Evolutionary conservation across 108 stramenopile species (phyloP), one percentile per base, ranked within the genome.

Genomic region (Nannochloropsis gaditana): DNA sequence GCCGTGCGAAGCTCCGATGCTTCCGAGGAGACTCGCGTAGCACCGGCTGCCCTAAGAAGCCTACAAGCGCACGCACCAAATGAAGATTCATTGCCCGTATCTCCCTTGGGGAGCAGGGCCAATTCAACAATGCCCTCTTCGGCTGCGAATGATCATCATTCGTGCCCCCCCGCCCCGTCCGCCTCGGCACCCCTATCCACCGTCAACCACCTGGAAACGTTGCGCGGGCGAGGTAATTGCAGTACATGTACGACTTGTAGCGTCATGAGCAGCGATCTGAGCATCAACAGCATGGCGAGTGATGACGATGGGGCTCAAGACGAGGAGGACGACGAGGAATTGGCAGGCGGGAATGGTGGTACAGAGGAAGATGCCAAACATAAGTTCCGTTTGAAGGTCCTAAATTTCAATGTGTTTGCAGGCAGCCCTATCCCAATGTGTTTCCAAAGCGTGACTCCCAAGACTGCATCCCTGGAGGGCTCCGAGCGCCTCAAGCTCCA

Each of bases 321-420:
- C 59, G 59, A 73, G 19, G 19, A n/a, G 4, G 59, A 73, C 19
- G 59, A 73, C 8, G 59, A 73, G 59, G 59, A 73, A n/a, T 31
- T 31, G 31, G 59, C 59, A 73, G 59, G 19, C 15, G 59, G 59
- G 59, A 15, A 73, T n/a, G 2, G 59, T 15, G n/a, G 8, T n/a
- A n/a, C 15, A 15, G 19, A 73, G 19, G 19, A n/a, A 73, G 59
- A 73, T 2, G 59, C 15, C 15, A 73, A 73, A n/a, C 8, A 73
- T n/a, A 73, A 73, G 59, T 73, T n/a, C n/a, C 59, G 8, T n/a
- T n/a, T 73, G 19, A 73, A 73, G 59, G 59, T 73, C 59, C 59
- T 73, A n/a, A 73, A 73, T 73, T 73, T 73, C 59, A 73, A 73
- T 6, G 3, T 73, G n/a, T 73, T 73, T 73, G 59, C 59, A 6